Conservation (phyloP, 148 eudicot species). For the Persicaria tinctoria region DNA sequence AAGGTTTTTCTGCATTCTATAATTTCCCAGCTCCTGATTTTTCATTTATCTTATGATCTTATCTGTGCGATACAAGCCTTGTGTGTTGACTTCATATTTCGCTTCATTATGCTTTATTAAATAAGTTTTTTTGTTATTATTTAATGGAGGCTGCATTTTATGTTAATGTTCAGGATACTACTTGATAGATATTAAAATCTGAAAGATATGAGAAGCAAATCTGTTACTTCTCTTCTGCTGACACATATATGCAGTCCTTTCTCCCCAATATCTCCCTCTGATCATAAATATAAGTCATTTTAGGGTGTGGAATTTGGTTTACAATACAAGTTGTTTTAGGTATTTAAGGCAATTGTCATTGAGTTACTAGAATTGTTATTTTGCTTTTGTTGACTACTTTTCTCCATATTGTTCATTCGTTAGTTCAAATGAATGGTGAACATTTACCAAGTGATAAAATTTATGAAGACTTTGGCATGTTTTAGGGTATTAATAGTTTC, state of each 20-base stretch:
- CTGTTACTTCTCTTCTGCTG: background rate
- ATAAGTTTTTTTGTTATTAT: too few relatives aligned
- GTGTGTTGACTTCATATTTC: background rate
- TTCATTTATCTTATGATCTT: slow-evolving; percentile 7
- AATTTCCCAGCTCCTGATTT: slow-evolving; percentile 4
- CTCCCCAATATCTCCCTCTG: background rate
- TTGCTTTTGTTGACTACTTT: too few relatives aligned
- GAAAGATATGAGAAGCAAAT: background rate
- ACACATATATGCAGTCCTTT: background rate
- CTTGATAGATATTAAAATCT: background rate
- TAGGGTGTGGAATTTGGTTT: too few relatives aligned
- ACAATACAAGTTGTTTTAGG: too few relatives aligned
- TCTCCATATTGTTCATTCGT: too few relatives aligned
- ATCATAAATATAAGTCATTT: too few relatives aligned
- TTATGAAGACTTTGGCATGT: too few relatives aligned
- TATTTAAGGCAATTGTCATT: too few relatives aligned
- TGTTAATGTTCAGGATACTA: background rate
- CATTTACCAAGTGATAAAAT: too few relatives aligned
- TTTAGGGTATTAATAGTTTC: too few relatives aligned
- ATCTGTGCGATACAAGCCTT: background rate
- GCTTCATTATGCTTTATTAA: background rate
- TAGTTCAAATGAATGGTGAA: too few relatives aligned
- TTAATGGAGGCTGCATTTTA: background rate
- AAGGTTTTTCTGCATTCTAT: slow-evolving; percentile 40
- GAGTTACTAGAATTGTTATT: too few relatives aligned